These are phyloP conservation scores for Suillus discolor DNA, from an alignment of 768 basidiomycete species.

Conservation along the genomic window DNA sequence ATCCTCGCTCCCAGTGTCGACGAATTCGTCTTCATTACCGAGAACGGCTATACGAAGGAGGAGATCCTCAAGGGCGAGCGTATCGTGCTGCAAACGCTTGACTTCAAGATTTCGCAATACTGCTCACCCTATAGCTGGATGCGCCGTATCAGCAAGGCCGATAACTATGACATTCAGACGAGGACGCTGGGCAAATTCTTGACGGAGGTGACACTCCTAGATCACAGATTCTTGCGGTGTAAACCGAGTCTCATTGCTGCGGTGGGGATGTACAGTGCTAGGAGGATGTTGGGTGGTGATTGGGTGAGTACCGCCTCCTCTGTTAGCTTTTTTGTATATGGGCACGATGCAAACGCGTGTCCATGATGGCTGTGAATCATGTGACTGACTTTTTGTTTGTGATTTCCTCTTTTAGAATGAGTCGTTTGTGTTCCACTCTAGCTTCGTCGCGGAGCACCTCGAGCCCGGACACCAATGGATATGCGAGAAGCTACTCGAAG, in stretches of 20 bases:
- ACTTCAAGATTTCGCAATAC: constrained; percentile 95
- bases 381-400: constrained; percentile 31
- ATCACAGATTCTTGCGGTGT: constrained; percentile 88
- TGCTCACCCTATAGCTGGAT: constrained; percentile 99
- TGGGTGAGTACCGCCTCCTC: constrained; percentile 73
- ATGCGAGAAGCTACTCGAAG: constrained; percentile 79
- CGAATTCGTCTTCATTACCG: constrained; percentile 99
- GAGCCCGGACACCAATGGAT: constrained; percentile 79
- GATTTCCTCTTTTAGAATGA: constrained; percentile 62
- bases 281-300: constrained; percentile 90
- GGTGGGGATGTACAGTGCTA: constrained; percentile 95
- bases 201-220: constrained; percentile 93
- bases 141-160: constrained; percentile 96
- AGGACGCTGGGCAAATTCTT: constrained; percentile 97
- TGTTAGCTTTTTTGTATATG: constrained; percentile 1
- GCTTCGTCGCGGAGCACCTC: constrained; percentile 88
- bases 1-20: constrained; percentile 96
- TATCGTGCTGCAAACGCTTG: constrained; percentile 92
- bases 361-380: constrained; percentile 23
- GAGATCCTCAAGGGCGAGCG: constrained; percentile 98
- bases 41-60: constrained; percentile 90
- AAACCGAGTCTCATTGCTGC: constrained; percentile 95
- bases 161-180: constrained; percentile 98
- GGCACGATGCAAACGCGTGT: constrained; percentile 14
- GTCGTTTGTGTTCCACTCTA: constrained; percentile 90